Conservation (phyloP, 805 yeast genomes). For the Kluyveromyces lactis region DNA sequence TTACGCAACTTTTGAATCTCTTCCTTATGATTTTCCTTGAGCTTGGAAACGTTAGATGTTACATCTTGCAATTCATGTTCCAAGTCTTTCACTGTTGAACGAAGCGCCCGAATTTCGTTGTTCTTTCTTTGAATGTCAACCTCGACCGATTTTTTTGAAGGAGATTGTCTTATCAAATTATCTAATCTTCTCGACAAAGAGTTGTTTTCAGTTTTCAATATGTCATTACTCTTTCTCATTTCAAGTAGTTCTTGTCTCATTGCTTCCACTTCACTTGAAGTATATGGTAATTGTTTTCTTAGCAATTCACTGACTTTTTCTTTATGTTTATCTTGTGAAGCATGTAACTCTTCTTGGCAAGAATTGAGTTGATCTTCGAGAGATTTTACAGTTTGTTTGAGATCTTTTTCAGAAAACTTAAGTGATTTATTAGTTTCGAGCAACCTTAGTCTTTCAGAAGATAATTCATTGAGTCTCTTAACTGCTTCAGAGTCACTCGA, state of each 20-base stretch:
- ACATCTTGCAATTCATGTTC: slow-evolving; percentile 33
- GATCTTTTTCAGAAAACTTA: background rate
- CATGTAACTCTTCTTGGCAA: background rate
- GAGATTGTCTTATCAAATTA: slow-evolving; percentile 1
- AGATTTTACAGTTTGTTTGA: background rate
- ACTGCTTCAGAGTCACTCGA: background rate
- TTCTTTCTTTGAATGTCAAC: slow-evolving; percentile 4
- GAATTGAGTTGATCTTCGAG: background rate
- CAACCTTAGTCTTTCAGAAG: slow-evolving; percentile 3
- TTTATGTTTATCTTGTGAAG: background rate
- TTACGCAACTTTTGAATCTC: slow-evolving; percentile 9
- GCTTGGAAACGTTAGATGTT: slow-evolving; percentile 29
- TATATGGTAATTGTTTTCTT: background rate
- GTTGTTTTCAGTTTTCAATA: slow-evolving; percentile 6
- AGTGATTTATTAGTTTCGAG: slow-evolving; percentile 8
- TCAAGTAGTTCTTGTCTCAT: slow-evolving; percentile 3
- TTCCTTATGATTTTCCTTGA: slow-evolving; percentile 3
- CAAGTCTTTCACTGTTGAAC: slow-evolving; percentile 33
- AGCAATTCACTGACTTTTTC: background rate
- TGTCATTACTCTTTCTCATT: slow-evolving; percentile 8
- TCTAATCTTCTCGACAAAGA: slow-evolving; percentile 2
- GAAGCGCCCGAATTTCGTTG: slow-evolving; percentile 2
- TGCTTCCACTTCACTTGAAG: background rate
- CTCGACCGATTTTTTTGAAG: slow-evolving; percentile 1
- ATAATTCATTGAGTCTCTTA: background rate